Percentiles rank a stretch among this genome's conserved stretches.
Conservation (phyloP, 768 basidiomycete genomes). For the Asterophora parasitica region DNA sequence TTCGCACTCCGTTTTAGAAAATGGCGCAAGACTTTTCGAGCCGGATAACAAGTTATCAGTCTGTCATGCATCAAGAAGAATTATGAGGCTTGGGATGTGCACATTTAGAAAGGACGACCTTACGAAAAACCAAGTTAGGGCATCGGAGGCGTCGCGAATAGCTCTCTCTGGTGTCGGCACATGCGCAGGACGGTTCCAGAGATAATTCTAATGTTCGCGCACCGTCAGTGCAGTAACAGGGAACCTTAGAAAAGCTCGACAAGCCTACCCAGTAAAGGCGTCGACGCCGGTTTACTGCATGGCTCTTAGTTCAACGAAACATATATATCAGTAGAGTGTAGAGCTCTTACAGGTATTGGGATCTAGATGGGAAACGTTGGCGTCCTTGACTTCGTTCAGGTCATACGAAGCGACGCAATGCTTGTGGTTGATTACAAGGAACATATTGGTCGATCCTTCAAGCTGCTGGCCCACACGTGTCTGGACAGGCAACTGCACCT, state of each 20-base stretch:
- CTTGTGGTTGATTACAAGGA: slow-evolving; percentile 42
- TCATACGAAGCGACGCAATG: slow-evolving; percentile 43
- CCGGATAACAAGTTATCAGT: too few species aligned
- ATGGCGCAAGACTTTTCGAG: slow-evolving; percentile 48
- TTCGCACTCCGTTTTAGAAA: slow-evolving; percentile 51
- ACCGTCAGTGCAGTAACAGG: too few species aligned
- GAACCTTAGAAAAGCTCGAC: slow-evolving; percentile 14
- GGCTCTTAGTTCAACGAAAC: neutral
- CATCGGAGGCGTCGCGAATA: slow-evolving; percentile 41
- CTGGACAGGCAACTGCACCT: slow-evolving; percentile 36
- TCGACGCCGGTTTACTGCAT: slow-evolving; percentile 40
- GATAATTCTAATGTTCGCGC: slow-evolving; percentile 39
- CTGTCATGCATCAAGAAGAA: slow-evolving; percentile 17
- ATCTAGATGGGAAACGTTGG: slow-evolving; percentile 23
- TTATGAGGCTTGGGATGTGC: neutral
- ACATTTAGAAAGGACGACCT: slow-evolving; percentile 2
- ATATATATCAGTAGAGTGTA: neutral
- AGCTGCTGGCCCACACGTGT: slow-evolving; percentile 15
- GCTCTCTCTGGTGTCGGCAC: slow-evolving; percentile 36
- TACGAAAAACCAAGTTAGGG: slow-evolving; percentile 47
- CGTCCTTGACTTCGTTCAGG: slow-evolving; percentile 25
- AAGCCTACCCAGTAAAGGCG: too few species aligned
- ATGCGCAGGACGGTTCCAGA: slow-evolving; percentile 47
- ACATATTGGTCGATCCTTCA: slow-evolving; percentile 19
- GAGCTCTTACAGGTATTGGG: slow-evolving; percentile 22